Percentiles rank a stretch among this genome's conserved stretches.
Conservation (phyloP, 176 grass and related monocot genomes). For the Metroxylon sagu region DNA sequence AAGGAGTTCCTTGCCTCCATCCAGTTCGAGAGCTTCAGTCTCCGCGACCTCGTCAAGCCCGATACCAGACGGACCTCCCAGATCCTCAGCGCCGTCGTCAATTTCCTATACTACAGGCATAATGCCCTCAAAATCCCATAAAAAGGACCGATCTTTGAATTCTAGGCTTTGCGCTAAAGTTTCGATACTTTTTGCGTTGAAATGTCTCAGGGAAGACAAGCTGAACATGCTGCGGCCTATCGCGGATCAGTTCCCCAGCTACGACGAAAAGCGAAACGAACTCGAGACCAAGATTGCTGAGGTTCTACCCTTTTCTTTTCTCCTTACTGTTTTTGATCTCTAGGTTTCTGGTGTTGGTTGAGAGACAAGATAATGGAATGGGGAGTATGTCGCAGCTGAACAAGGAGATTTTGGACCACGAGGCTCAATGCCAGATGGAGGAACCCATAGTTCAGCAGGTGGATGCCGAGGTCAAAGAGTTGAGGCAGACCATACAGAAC, state of each 20-base stretch:
- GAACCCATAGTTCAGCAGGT: slow-evolving; percentile 39
- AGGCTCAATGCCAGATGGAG: slow-evolving; percentile 43
- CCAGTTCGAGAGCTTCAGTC: slow-evolving; percentile 30
- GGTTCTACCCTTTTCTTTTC: slow-evolving; percentile 22
- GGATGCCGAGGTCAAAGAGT: slow-evolving; percentile 31
- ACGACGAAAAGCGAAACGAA: slow-evolving; percentile 8
- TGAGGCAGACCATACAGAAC: slow-evolving; percentile 43
- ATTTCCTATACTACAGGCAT: slow-evolving; percentile 58
- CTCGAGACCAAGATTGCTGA: slow-evolving; percentile 39
- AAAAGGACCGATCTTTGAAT: neutral
- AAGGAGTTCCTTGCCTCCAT: slow-evolving; percentile 43
- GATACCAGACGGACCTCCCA: slow-evolving; percentile 19
- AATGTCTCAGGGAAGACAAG: slow-evolving; percentile 35
- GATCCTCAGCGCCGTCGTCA: slow-evolving; percentile 65
- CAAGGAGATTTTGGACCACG: slow-evolving; percentile 43
- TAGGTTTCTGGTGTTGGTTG: neutral
- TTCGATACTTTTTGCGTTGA: neutral
- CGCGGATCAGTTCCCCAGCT: slow-evolving; percentile 13
- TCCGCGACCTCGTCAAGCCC: slow-evolving; percentile 51
- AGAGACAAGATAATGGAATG: neutral
- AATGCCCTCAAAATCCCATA: neutral
- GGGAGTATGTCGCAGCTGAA: slow-evolving; percentile 24
- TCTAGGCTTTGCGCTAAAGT: neutral
- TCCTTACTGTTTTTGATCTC: neutral
- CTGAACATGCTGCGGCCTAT: slow-evolving; percentile 33